Evolutionary conservation across 768 basidiomycete genomes (phyloP), one percentile per base, ranked within the genome.

Genomic region (Lyophyllum shimeji): DNA sequence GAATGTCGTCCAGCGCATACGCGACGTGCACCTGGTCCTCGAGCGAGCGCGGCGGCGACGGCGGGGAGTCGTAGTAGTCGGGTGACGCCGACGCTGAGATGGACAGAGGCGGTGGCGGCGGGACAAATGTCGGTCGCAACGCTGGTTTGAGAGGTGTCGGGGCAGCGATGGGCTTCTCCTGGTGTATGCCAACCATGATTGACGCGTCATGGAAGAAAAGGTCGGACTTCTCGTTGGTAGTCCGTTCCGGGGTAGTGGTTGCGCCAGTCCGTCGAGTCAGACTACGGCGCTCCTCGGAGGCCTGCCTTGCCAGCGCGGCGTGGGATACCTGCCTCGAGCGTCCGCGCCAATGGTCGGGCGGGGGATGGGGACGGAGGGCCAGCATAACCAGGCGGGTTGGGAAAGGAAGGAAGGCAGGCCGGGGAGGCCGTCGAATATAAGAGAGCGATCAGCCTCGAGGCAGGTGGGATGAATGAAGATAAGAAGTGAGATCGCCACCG

Each of bases 11-110:
- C 59, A 77, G 73, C 0, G 85, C 84, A 62, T 87, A 87, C 7
- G 87, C 87, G 62, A 79, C 74, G 63, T 87, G 84, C 34, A 87
- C 76, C 67, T 82, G 83, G 74, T 87, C 86, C 48, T 81, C 77
- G 57, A 87, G 78, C 0, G 83, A 80, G 67, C 46, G 77, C 61
- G 66, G 73, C 21, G 73, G 72, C 11, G 67, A 71, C 0, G 73
- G 77, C 0, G 76, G 79, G 0, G 78, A 78, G 64, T 79, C 79
- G 64, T 75, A 76, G 67, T 78, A 76, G 65, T 78, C 71, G 3
- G 70, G 69, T 37, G 73, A 70, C 55, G 69, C 61, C 46, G 70
- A 68, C 4, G 70, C 64, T 4, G 69, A 70, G 12, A 71, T 66
- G 3, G 65, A 66, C 47, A 65, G 63, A 50, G 67, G 70, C 56